phyloP scores from a whole-genome alignment of 352 stramenopile species.

The Phytophthora brassicae region DNA sequence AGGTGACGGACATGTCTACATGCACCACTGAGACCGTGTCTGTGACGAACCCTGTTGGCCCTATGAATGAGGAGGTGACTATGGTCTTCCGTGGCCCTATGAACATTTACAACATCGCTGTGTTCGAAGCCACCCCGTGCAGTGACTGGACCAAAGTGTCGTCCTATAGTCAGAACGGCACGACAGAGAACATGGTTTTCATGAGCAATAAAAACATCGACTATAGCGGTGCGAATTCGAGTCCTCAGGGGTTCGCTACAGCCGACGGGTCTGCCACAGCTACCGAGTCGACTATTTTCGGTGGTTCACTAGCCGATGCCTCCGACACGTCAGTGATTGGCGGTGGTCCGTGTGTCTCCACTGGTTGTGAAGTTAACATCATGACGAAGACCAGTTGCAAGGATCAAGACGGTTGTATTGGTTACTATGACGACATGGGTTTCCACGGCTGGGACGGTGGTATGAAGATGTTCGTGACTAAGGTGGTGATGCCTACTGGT shows the following conservation, averaged over 20 bases:
- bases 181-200: conserved; percentile 54
- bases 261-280: conserved; percentile 34
- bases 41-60: conserved; percentile 41
- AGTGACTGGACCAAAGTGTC: conserved; percentile 50
- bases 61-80: conserved; percentile 53
- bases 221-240: conserved; percentile 44
- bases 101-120: conserved; percentile 62
- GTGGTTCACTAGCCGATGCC: conserved; percentile 50
- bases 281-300: conserved; percentile 41
- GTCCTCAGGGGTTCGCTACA: conserved; percentile 49
- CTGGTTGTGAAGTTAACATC: conserved; percentile 77
- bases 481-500: conserved; percentile 60
- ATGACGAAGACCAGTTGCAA: conserved; percentile 61
- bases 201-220: conserved; percentile 70
- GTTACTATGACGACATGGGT: conserved; percentile 69
- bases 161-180: conserved; percentile 37
- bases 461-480: conserved; percentile 81
- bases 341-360: conserved; percentile 56
- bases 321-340: conserved; percentile 40
- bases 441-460: conserved; percentile 75
- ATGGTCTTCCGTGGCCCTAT: conserved; percentile 64
- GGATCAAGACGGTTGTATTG: conserved; percentile 46
- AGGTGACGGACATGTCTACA: conserved; percentile 37
- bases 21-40: conserved; percentile 41
- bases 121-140: conserved; percentile 36